Evolutionary conservation across 805 yeast genomes (phyloP).

Genomic region (Yarrowia porcina): DNA sequence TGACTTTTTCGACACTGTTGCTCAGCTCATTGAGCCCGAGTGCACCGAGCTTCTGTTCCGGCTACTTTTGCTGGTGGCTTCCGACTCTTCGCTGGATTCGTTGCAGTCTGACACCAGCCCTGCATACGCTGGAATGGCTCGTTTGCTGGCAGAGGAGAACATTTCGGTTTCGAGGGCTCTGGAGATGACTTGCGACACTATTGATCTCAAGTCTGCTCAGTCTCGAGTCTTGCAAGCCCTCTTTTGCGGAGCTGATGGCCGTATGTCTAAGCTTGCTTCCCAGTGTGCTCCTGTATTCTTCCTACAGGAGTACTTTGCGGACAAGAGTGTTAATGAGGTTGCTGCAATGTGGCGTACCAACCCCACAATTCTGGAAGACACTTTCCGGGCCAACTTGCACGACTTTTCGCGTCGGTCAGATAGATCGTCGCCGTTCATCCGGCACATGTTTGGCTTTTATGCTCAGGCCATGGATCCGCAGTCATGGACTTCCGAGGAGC

Average conservation of each 20-base stretch:
- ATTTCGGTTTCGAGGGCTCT: not conserved
- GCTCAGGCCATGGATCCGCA: not conserved
- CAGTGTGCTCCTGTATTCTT: not conserved
- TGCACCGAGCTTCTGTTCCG: not conserved
- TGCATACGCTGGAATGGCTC: not conserved
- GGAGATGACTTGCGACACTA: not conserved
- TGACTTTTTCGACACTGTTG: not conserved
- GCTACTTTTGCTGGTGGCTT: not conserved
- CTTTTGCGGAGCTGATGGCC: not conserved
- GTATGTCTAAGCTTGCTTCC: not conserved
- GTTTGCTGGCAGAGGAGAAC: not conserved
- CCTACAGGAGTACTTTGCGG: not conserved
- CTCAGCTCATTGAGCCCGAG: not conserved
- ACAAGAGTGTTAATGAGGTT: not conserved
- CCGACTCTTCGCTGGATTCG: not conserved
- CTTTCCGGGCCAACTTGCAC: not conserved
- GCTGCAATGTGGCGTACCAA: not conserved
- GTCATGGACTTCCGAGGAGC: not conserved
- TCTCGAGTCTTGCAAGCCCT: not conserved
- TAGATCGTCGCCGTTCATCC: not conserved
- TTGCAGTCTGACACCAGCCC: not conserved
- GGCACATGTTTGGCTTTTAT: not conserved
- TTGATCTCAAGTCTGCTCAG: conserved; percentile 1
- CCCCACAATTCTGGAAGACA: not conserved
- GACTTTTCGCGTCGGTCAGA: not conserved